A percentile compares a stretch with the other conserved stretches of the same genome.
Evolutionary conservation across 2,329 filamentous ascomycete species (phyloP).

Genomic region (Calonectria pauciramosa): DNA sequence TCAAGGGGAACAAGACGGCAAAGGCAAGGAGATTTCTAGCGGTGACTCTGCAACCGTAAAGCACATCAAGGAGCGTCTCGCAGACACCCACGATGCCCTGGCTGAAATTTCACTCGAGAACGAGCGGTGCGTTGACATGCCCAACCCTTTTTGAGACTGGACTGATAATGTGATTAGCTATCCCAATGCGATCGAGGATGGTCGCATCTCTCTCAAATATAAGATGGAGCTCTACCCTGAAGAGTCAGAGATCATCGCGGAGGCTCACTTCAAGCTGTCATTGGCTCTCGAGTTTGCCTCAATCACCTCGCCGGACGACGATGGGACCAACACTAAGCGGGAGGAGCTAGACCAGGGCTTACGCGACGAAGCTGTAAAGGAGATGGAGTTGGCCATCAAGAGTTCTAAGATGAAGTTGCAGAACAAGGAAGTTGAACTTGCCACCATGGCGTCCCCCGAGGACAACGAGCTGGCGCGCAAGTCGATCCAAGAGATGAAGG

Average conservation of each 20-base stretch:
- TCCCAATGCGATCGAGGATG: slow-evolving; percentile 86
- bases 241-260: slow-evolving; percentile 88
- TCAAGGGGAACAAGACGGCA: slow-evolving; percentile 53
- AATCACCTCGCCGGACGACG: slow-evolving; percentile 72
- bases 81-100: slow-evolving; percentile 93
- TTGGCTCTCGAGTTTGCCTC: slow-evolving; percentile 95
- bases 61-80: slow-evolving; percentile 86
- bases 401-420: slow-evolving; percentile 80
- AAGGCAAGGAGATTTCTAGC: slow-evolving; percentile 58
- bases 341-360: slow-evolving; percentile 75
- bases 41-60: slow-evolving; percentile 59
- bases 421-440: slow-evolving; percentile 76
- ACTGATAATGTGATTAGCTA: slow-evolving; percentile 66
- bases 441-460: slow-evolving; percentile 73
- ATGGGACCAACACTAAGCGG: slow-evolving; percentile 61
- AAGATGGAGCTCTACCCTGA: slow-evolving; percentile 84
- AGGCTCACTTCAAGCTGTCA: slow-evolving; percentile 97
- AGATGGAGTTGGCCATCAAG: slow-evolving; percentile 81
- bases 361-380: slow-evolving; percentile 77
- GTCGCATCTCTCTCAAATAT: slow-evolving; percentile 81
- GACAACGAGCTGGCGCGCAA: slow-evolving; percentile 74
- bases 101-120: slow-evolving; percentile 98
- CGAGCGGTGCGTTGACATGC: slow-evolving; percentile 71
- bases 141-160: background rate
- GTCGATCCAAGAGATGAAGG: slow-evolving; percentile 80